These are phyloP conservation scores for Crucihimalaya himalaica DNA, from an alignment of 345 rosid genomes.

Conservation along the genomic window DNA sequence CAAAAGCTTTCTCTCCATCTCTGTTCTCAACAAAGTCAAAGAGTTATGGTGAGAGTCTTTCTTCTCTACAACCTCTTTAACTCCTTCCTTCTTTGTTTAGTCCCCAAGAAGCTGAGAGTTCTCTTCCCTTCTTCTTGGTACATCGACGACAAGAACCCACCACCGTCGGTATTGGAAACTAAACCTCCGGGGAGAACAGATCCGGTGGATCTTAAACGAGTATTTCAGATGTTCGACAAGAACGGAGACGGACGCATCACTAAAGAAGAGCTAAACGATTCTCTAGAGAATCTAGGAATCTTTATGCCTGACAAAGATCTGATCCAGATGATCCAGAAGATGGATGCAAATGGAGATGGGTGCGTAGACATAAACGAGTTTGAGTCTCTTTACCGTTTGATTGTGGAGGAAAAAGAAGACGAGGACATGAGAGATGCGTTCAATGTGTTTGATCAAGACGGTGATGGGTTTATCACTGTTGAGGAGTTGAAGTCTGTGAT, in stretches of 20 bases:
- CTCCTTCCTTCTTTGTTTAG: conserved; percentile 46
- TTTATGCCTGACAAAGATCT: conserved; percentile 41
- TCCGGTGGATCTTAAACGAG: conserved; percentile 34
- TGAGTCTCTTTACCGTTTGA: conserved; percentile 35
- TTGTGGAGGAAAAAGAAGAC: conserved; percentile 35
- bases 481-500: conserved; percentile 41
- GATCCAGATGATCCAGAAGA: conserved; percentile 40
- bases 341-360: conserved; percentile 44
- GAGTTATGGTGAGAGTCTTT: conserved; percentile 47
- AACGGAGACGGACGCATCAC: conserved; percentile 44
- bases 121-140: conserved; percentile 49
- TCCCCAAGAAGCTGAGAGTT: conserved; percentile 57
- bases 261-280: conserved; percentile 41
- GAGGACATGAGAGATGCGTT: conserved; percentile 45
- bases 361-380: conserved; percentile 46
- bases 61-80: conserved; percentile 53
- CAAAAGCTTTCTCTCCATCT: conserved; percentile 8
- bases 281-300: conserved; percentile 43
- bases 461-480: conserved; percentile 45
- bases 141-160: conserved; percentile 28
- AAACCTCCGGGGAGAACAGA: conserved; percentile 22
- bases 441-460: conserved; percentile 44
- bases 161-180: conserved; percentile 6
- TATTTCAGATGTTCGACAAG: conserved; percentile 43
- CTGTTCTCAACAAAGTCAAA: conserved; percentile 37